Percentiles rank a stretch among this genome's conserved stretches.
Conservation (phyloP, 176 grass and related monocot genomes). For the Lolium rigidum region DNA sequence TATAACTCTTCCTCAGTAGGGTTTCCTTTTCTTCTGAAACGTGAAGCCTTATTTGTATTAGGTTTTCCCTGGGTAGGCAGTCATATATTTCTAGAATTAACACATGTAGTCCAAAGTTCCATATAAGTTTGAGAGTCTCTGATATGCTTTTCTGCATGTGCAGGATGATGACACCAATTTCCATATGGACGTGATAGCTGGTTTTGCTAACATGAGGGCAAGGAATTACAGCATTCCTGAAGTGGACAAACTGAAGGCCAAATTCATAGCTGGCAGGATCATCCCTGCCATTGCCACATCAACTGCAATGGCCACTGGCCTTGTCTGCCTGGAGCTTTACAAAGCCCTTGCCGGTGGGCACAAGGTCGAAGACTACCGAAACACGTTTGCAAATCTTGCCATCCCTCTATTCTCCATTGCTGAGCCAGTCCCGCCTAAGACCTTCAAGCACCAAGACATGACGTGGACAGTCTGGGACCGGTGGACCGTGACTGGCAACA, state of each 20-base stretch:
- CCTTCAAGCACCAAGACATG: constrained; percentile 63
- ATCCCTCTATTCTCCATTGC: constrained; percentile 90
- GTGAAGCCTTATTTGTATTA: neutral
- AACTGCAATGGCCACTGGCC: constrained; percentile 83
- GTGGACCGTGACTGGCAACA: constrained; percentile 72
- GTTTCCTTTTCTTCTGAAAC: constrained; percentile 2
- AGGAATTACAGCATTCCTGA: constrained; percentile 88
- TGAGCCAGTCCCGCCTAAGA: constrained; percentile 82
- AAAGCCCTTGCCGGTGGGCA: constrained; percentile 69
- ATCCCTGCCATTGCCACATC: constrained; percentile 84
- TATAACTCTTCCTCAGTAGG: neutral
- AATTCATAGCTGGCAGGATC: constrained; percentile 92
- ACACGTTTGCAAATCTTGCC: constrained; percentile 87
- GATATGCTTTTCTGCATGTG: constrained; percentile 4
- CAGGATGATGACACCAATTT: constrained; percentile 97
- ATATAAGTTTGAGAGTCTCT: neutral
- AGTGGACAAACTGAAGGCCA: constrained; percentile 94
- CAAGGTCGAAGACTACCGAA: constrained; percentile 79
- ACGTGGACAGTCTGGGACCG: constrained; percentile 92
- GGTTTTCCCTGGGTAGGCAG: neutral
- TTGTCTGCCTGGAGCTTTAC: constrained; percentile 89
- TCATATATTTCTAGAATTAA: neutral
- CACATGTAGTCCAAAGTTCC: neutral
- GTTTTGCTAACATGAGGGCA: constrained; percentile 91
- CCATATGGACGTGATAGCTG: constrained; percentile 93